Conservation (phyloP, 2,329 filamentous ascomycete species). For the Scedosporium apiospermum region DNA sequence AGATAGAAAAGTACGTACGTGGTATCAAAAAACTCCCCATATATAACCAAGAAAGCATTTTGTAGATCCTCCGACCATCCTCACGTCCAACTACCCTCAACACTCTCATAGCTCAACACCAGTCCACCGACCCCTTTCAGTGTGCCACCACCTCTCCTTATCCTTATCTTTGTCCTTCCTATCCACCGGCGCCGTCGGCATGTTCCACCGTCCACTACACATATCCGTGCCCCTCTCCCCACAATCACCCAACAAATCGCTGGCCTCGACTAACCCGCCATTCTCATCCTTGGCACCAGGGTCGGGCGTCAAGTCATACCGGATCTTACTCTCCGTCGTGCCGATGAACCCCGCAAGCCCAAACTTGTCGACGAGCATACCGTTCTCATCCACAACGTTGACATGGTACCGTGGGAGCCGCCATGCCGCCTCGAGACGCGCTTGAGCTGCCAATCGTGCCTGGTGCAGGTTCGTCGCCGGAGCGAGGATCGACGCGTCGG, state of each 20-base stretch:
- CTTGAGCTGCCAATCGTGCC: constrained; percentile 55
- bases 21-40: no score
- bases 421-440: constrained; percentile 50
- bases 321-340: constrained; percentile 44
- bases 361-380: constrained; percentile 39
- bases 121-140: constrained; percentile 36
- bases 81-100: background rate
- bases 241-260: constrained; percentile 37
- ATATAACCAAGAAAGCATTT: no score
- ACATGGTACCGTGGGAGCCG: constrained; percentile 46
- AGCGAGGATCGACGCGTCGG: constrained; percentile 9
- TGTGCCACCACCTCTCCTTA: constrained; percentile 41
- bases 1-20: no score
- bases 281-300: constrained; percentile 44
- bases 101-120: constrained; percentile 12
- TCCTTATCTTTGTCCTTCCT: constrained; percentile 33
- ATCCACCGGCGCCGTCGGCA: constrained; percentile 22
- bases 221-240: constrained; percentile 30
- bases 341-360: constrained; percentile 55
- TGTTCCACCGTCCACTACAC: constrained; percentile 39
- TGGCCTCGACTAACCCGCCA: constrained; percentile 43
- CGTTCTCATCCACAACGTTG: constrained; percentile 45
- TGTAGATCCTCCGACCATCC: no score
- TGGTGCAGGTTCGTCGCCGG: constrained; percentile 35
- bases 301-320: constrained; percentile 52